phyloP scores from a whole-genome alignment of 2,329 filamentous ascomycete genomes.

The Ophiostoma sp. region DNA sequence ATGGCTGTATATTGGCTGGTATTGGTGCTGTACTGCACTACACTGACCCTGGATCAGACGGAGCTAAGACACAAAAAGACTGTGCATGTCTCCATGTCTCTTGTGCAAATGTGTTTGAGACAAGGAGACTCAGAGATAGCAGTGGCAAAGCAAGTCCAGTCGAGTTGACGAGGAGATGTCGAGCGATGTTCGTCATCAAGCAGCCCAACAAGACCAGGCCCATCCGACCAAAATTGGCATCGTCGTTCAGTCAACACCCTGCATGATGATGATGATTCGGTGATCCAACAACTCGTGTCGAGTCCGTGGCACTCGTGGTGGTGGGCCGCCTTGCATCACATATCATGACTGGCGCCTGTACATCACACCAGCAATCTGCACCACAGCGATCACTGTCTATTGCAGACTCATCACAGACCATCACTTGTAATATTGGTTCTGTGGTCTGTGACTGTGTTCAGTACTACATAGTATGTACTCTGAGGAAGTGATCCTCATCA shows the following conservation, averaged over 20 bases:
- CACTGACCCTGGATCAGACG: background rate
- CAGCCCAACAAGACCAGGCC: too few species aligned
- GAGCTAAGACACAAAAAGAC: background rate
- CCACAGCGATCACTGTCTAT: too few species aligned
- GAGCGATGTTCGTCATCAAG: background rate
- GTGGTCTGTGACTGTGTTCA: background rate
- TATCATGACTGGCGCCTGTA: background rate
- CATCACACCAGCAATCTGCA: background rate
- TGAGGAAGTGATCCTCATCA: background rate
- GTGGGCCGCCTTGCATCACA: background rate
- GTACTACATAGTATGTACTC: too few species aligned
- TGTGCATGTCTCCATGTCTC: background rate
- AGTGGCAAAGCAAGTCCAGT: background rate
- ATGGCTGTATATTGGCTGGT: background rate
- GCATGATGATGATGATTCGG: background rate
- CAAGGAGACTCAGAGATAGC: background rate
- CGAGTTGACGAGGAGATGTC: background rate
- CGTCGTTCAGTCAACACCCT: background rate
- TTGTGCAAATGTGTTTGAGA: background rate
- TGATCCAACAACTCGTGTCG: background rate
- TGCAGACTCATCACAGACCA: background rate
- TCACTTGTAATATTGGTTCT: background rate
- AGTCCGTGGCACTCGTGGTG: background rate
- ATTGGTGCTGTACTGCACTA: background rate
- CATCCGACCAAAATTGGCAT: too few species aligned